A percentile compares a stretch with the other conserved stretches of the same genome.
Conservation (phyloP, 495 filamentous ascomycete genomes). For the Podospora appendiculata region DNA sequence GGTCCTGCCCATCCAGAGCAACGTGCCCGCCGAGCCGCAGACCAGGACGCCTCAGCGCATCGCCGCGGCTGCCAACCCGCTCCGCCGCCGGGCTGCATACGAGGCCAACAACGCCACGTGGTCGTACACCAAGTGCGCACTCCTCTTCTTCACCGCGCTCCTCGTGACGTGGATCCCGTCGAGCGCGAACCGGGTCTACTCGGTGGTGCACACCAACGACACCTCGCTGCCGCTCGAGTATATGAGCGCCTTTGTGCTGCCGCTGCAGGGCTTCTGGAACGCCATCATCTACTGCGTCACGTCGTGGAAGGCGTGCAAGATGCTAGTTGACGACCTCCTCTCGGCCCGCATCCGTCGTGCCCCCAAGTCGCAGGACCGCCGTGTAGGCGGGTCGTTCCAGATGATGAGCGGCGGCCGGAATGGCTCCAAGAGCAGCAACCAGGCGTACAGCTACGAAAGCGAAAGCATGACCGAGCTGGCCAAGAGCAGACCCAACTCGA, state of each 20-base stretch:
- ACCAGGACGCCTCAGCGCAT: neutral
- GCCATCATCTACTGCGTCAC: conserved; percentile 70
- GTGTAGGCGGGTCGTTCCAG: conserved; percentile 7
- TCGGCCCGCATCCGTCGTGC: neutral
- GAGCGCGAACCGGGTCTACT: conserved; percentile 69
- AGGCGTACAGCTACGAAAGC: conserved; percentile 24
- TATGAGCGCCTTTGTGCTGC: conserved; percentile 65
- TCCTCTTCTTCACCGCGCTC: conserved; percentile 79
- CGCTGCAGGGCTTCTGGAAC: conserved; percentile 86
- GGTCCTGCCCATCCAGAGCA: conserved; percentile 15
- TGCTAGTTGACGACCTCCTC: conserved; percentile 17
- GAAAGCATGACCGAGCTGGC: conserved; percentile 41
- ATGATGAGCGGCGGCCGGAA: conserved; percentile 17
- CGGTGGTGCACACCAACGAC: conserved; percentile 46
- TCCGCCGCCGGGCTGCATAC: conserved; percentile 15
- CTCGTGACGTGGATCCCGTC: conserved; percentile 84
- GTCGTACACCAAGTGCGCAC: conserved; percentile 75
- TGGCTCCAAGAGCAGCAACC: conserved; percentile 13
- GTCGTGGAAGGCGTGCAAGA: conserved; percentile 40
- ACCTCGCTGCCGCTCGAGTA: conserved; percentile 56
- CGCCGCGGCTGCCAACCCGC: neutral
- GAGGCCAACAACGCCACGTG: conserved; percentile 52
- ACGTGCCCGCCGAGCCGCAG: conserved; percentile 2
- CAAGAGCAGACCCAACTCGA: conserved; percentile 9
- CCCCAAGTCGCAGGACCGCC: neutral